These are phyloP conservation scores for Saccharomycopsis javanensis DNA, from an alignment of 805 yeast genomes.

Conservation along the genomic window DNA sequence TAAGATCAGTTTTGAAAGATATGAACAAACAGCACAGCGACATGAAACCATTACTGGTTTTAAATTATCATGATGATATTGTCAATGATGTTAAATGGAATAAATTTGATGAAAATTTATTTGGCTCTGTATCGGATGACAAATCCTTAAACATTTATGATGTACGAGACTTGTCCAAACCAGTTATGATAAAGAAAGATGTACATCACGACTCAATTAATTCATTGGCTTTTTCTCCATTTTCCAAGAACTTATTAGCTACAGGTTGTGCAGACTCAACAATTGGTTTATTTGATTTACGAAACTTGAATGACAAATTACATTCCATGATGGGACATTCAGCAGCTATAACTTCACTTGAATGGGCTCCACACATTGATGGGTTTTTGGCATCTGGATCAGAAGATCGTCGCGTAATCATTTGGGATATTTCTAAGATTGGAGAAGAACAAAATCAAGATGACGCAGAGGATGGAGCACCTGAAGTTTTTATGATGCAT, in stretches of 20 bases:
- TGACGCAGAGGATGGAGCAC: constrained; percentile 85
- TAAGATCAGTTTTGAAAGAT: constrained; percentile 16
- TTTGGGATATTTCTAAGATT: constrained; percentile 73
- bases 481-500: constrained; percentile 84
- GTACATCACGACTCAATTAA: constrained; percentile 38
- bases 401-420: constrained; percentile 62
- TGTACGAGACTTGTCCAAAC: constrained; percentile 29
- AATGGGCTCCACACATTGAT: constrained; percentile 70
- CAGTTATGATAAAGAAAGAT: constrained; percentile 24
- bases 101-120: constrained; percentile 35
- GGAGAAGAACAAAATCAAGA: constrained; percentile 83
- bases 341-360: constrained; percentile 58
- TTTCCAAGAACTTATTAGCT: constrained; percentile 50
- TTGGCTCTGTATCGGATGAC: constrained; percentile 74
- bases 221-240: constrained; percentile 55
- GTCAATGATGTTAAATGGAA: constrained; percentile 78
- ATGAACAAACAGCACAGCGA: neutral
- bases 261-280: constrained; percentile 63
- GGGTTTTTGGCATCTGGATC: constrained; percentile 72
- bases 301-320: constrained; percentile 38
- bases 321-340: constrained; percentile 79
- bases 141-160: constrained; percentile 46
- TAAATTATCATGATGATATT: constrained; percentile 40
- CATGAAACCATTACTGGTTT: constrained; percentile 25
- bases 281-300: constrained; percentile 53